These are phyloP conservation scores for Fusarium coffeatum DNA, from an alignment of 2,329 filamentous ascomycete genomes.

Conservation along the genomic window DNA sequence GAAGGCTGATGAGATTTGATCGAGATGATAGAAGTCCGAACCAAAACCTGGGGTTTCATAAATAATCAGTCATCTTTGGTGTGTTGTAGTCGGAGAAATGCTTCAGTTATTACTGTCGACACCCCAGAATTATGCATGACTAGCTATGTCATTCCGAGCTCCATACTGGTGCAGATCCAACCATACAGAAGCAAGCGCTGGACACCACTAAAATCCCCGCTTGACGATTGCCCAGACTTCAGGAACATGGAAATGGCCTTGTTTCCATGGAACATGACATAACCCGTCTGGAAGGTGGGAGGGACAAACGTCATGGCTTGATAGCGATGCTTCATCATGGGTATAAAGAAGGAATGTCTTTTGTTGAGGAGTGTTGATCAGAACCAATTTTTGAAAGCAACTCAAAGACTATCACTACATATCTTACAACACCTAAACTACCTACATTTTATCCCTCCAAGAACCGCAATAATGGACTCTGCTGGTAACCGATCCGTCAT, in stretches of 20 bases:
- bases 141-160: constrained; percentile 24
- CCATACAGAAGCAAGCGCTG: constrained; percentile 23
- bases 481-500: constrained; percentile 55
- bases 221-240: constrained; percentile 1
- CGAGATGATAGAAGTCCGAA: constrained; percentile 13
- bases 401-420: background rate
- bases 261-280: constrained; percentile 35
- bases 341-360: constrained; percentile 10
- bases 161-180: constrained; percentile 5
- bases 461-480: constrained; percentile 42
- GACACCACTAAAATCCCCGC: background rate
- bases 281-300: constrained; percentile 6
- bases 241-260: constrained; percentile 15
- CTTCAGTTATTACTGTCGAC: background rate
- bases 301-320: constrained; percentile 25
- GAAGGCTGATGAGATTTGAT: constrained; percentile 2
- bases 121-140: constrained; percentile 1
- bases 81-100: fast-evolving
- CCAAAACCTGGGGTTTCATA: background rate
- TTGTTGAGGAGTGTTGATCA: background rate
- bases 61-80: background rate
- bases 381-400: background rate
- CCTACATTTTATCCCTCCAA: background rate
- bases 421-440: background rate
- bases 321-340: background rate